phyloP scores from a whole-genome alignment of 768 basidiomycete genomes.

The Pleurotus platypus region DNA sequence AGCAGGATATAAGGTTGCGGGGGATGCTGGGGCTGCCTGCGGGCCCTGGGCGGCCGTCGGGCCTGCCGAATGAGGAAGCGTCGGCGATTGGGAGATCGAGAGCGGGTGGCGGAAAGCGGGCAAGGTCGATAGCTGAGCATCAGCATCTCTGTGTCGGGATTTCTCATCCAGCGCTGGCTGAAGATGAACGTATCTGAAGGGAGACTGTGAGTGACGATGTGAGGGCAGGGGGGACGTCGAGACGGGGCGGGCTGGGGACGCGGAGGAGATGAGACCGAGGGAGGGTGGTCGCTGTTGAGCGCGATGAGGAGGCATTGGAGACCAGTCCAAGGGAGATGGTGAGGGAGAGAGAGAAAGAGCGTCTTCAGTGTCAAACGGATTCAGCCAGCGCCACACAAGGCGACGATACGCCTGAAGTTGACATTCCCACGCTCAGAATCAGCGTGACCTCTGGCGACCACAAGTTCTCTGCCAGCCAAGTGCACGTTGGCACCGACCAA shows the following conservation, averaged over 20 bases:
- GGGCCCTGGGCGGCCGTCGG: background rate
- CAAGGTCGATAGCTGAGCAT: conserved; percentile 20
- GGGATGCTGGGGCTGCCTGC: conserved; percentile 6
- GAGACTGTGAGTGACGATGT: conserved; percentile 27
- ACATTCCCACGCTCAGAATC: background rate
- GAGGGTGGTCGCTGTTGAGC: conserved; percentile 18
- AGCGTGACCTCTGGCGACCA: background rate
- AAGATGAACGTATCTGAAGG: conserved; percentile 29
- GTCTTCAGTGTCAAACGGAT: conserved; percentile 9
- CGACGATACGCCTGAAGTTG: background rate
- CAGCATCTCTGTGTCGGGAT: conserved; percentile 9
- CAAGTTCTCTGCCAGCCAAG: background rate
- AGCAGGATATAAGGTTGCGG: conserved; percentile 8
- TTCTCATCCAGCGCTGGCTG: conserved; percentile 23
- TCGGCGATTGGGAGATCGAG: conserved; percentile 1
- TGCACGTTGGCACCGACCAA: background rate
- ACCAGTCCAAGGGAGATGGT: conserved; percentile 27
- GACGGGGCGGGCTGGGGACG: conserved; percentile 22
- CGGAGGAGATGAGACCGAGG: conserved; percentile 18
- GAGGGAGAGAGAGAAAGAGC: conserved; percentile 17
- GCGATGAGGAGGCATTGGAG: conserved; percentile 21
- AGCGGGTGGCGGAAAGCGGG: conserved; percentile 12
- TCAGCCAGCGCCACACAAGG: conserved; percentile 15
- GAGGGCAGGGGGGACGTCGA: conserved; percentile 20
- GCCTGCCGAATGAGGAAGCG: background rate